phyloP scores from a whole-genome alignment of 805 yeast genomes.

The Pichia membranifaciens region DNA sequence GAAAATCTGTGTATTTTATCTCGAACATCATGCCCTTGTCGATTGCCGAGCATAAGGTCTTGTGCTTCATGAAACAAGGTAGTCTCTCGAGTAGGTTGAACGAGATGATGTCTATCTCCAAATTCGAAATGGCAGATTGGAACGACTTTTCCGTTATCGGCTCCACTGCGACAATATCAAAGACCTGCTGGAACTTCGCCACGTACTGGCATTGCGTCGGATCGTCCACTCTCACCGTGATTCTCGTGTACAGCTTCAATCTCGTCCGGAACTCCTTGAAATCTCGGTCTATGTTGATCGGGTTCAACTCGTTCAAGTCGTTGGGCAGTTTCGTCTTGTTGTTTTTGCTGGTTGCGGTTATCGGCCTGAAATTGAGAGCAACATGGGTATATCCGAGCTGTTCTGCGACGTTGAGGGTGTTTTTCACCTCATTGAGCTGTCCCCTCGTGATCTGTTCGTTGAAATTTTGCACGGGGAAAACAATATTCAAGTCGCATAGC shows the following conservation, averaged over 20 bases:
- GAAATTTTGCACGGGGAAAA: conserved; percentile 61
- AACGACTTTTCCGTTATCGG: conserved; percentile 79
- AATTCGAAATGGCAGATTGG: conserved; percentile 62
- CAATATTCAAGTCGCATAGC: conserved; percentile 64
- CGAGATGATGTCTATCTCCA: conserved; percentile 79
- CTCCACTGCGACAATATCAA: conserved; percentile 76
- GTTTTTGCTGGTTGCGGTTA: conserved; percentile 28
- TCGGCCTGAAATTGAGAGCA: conserved; percentile 56
- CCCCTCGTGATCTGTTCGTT: conserved; percentile 33
- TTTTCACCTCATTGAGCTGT: conserved; percentile 41
- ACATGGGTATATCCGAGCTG: conserved; percentile 67
- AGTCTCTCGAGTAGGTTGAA: conserved; percentile 59
- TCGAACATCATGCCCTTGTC: conserved; percentile 82
- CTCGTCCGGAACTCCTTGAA: conserved; percentile 34
- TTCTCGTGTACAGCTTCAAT: conserved; percentile 53
- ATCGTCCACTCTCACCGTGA: conserved; percentile 73
- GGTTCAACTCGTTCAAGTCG: conserved; percentile 35
- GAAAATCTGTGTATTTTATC: conserved; percentile 56
- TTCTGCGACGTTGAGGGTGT: conserved; percentile 47
- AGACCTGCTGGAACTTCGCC: conserved; percentile 38
- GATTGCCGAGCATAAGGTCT: conserved; percentile 75
- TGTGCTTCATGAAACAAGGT: conserved; percentile 77
- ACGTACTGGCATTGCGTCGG: conserved; percentile 68
- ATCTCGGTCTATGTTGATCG: conserved; percentile 32
- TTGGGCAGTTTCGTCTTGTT: conserved; percentile 49